These are phyloP conservation scores for Trichoderma semiorbis DNA, from an alignment of 2,329 filamentous ascomycete species.

Conservation along the genomic window DNA sequence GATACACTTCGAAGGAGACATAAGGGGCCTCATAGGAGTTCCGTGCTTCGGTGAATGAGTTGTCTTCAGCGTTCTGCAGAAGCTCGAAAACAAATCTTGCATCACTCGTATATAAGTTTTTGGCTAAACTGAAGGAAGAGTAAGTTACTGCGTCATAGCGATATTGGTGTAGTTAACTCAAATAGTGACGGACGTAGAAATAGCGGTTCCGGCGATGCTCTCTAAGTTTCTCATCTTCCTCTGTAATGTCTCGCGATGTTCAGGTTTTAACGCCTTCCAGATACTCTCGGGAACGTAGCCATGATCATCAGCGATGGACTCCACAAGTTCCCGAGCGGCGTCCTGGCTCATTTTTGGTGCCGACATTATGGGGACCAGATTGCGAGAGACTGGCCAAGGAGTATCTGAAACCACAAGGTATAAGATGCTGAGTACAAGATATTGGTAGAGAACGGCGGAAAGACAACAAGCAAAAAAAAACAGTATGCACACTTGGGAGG, in stretches of 20 bases:
- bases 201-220: background rate
- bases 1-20: conserved; percentile 35
- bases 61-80: conserved; percentile 55
- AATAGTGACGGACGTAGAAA: background rate
- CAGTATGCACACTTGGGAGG: background rate
- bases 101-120: conserved; percentile 41
- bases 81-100: conserved; percentile 51
- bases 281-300: background rate
- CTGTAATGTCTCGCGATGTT: background rate
- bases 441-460: background rate
- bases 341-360: background rate
- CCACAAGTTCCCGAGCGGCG: background rate
- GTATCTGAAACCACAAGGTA: background rate
- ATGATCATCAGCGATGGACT: background rate
- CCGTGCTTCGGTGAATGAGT: conserved; percentile 34
- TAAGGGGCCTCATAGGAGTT: conserved; percentile 26
- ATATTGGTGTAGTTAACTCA: background rate
- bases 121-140: conserved; percentile 34
- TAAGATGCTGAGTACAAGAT: background rate
- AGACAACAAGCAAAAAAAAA: background rate
- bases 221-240: background rate
- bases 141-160: background rate
- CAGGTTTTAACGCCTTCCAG: background rate
- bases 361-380: background rate
- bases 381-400: too few species aligned